Evolutionary conservation across 176 grass and related monocot species (phyloP).

Genomic region (Eleusine coracana): DNA sequence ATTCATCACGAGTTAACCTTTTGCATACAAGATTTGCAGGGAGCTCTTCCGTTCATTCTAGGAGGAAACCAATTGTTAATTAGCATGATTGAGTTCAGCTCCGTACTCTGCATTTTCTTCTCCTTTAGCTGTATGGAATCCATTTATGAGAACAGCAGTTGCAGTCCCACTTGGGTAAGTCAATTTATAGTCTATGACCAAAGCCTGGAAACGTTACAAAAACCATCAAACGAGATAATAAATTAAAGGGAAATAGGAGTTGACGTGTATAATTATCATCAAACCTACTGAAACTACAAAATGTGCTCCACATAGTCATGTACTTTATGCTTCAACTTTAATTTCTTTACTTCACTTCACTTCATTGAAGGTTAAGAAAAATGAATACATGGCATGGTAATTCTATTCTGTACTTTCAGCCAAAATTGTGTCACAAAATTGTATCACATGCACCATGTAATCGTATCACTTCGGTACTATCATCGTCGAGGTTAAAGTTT

Average conservation of each 20-base stretch:
- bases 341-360: neutral
- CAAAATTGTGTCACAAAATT: neutral
- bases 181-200: constrained; percentile 86
- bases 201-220: constrained; percentile 56
- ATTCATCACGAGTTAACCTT: neutral
- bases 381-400: neutral
- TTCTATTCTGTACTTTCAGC: neutral
- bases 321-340: neutral
- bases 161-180: constrained; percentile 91
- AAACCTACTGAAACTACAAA: too few species aligned
- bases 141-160: constrained; percentile 90
- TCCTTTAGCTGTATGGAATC: constrained; percentile 85
- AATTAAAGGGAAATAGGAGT: neutral
- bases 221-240: neutral
- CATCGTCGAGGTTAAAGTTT: neutral
- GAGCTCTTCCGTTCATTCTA: neutral
- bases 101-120: constrained; percentile 78
- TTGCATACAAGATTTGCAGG: neutral
- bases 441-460: neutral
- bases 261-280: neutral
- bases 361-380: neutral
- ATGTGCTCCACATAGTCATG: neutral
- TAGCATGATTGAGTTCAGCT: neutral
- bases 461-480: neutral
- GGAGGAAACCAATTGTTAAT: neutral